Evolutionary conservation across 2,329 filamentous ascomycete species (phyloP).

Genomic region (Helminthosporium solani): DNA sequence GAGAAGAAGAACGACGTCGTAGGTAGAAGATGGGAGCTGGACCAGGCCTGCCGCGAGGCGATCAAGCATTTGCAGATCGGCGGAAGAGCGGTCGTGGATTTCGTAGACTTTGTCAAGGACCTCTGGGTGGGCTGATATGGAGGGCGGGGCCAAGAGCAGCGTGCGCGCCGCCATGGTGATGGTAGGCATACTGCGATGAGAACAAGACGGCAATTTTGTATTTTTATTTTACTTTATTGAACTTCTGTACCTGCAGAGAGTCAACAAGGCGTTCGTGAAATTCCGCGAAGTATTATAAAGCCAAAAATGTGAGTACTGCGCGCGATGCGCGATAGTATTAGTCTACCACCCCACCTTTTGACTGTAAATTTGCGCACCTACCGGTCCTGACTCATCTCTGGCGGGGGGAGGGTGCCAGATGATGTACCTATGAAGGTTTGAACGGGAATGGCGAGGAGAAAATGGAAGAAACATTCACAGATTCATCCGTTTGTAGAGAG

Average conservation of each 20-base stretch:
- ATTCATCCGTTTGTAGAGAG: not conserved
- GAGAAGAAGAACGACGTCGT: constrained; percentile 82
- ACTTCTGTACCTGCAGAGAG: not conserved
- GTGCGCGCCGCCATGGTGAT: constrained; percentile 55
- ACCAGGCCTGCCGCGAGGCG: constrained; percentile 81
- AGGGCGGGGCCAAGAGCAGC: constrained; percentile 86
- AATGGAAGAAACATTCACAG: not conserved
- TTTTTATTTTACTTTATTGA: not conserved
- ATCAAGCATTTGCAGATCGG: constrained; percentile 97
- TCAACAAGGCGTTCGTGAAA: no score
- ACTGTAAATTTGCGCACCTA: no score
- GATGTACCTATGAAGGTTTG: not conserved
- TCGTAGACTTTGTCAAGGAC: constrained; percentile 70
- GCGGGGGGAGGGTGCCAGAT: no score
- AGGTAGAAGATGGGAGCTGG: constrained; percentile 71
- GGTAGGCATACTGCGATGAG: no score
- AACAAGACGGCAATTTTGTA: not conserved
- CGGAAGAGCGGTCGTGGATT: constrained; percentile 70
- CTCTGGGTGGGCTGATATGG: constrained; percentile 81
- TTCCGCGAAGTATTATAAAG: no score
- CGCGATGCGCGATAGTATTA: no score
- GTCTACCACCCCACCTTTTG: no score
- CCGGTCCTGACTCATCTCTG: no score
- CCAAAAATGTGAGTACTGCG: no score
- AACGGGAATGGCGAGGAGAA: not conserved